Percentiles rank a stretch among this genome's conserved stretches.
These are phyloP conservation scores for Macrolepiota fuliginosa DNA, from an alignment of 768 basidiomycete species.

Conservation along the genomic window DNA sequence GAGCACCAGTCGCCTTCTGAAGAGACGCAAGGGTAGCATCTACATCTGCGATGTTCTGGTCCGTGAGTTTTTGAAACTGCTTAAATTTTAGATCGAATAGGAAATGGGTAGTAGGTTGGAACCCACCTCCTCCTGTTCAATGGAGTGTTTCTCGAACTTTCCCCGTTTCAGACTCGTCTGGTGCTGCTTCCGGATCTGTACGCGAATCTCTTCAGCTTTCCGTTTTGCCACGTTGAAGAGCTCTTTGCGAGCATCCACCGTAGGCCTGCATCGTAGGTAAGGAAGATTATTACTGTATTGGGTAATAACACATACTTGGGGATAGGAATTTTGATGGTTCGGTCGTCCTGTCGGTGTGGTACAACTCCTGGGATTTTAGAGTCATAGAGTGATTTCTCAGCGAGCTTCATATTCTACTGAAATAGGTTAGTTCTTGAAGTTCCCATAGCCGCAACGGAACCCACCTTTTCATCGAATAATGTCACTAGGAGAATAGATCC, in stretches of 20 bases:
- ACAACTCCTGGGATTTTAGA: constrained; percentile 70
- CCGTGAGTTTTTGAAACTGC: constrained; percentile 75
- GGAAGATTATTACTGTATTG: background rate
- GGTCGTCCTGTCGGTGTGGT: constrained; percentile 67
- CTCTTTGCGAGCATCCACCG: constrained; percentile 65
- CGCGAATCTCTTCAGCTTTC: constrained; percentile 72
- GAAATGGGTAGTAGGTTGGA: background rate
- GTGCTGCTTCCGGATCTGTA: constrained; percentile 73
- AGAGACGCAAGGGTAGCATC: constrained; percentile 63
- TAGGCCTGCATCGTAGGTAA: constrained; percentile 49
- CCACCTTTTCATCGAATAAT: constrained; percentile 76
- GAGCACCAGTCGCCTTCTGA: constrained; percentile 53
- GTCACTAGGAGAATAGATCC: constrained; percentile 73
- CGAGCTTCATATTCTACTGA: constrained; percentile 69
- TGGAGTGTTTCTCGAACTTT: constrained; percentile 64
- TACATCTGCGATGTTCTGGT: constrained; percentile 59
- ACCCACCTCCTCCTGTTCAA: constrained; percentile 66
- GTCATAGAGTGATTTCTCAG: constrained; percentile 75
- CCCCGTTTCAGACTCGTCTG: constrained; percentile 66
- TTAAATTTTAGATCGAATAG: background rate
- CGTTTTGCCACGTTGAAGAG: constrained; percentile 55
- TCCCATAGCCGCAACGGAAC: background rate
- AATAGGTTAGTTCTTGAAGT: constrained; percentile 17
- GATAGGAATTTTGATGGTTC: constrained; percentile 77
- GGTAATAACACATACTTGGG: constrained; percentile 55